These are phyloP conservation scores for Diaporthe caulivora DNA, from an alignment of 2,329 filamentous ascomycete genomes.

Conservation along the genomic window DNA sequence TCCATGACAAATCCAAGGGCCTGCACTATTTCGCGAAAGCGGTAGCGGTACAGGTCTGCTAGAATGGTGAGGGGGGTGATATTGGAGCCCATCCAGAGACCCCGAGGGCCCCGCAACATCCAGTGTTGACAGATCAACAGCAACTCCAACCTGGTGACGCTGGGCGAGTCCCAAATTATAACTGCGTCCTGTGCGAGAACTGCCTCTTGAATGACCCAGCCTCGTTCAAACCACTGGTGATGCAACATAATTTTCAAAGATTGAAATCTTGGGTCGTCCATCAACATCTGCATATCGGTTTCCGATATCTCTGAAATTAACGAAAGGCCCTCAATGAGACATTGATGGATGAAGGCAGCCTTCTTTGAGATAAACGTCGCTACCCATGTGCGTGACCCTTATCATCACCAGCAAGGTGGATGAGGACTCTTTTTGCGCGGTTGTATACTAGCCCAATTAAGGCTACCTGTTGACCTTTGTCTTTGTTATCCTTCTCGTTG, in stretches of 20 bases:
- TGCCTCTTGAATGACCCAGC: constrained; percentile 31
- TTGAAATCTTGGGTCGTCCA: not conserved
- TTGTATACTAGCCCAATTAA: constrained; percentile 10
- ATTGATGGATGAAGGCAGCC: not conserved
- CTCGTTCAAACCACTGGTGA: not conserved
- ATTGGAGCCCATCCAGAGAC: not conserved
- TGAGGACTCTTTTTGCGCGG: not conserved
- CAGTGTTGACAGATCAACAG: not conserved
- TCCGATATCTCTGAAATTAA: not conserved
- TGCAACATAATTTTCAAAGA: not conserved
- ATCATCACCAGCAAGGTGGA: constrained; percentile 21
- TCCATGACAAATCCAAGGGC: not conserved
- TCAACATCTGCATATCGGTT: not conserved
- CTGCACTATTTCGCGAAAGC: not conserved
- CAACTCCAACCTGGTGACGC: not conserved
- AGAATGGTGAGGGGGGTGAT: not conserved
- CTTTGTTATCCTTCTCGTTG: constrained; percentile 11
- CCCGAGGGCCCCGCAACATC: not conserved
- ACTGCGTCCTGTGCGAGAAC: not conserved
- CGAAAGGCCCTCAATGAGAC: no score
- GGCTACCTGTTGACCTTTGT: constrained; percentile 18
- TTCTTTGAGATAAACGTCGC: not conserved
- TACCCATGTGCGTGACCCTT: not conserved
- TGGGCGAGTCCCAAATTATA: not conserved
- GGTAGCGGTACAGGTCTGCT: not conserved